phyloP scores from a whole-genome alignment of 129 eudicot species.

The Oenanthe sinensis region DNA sequence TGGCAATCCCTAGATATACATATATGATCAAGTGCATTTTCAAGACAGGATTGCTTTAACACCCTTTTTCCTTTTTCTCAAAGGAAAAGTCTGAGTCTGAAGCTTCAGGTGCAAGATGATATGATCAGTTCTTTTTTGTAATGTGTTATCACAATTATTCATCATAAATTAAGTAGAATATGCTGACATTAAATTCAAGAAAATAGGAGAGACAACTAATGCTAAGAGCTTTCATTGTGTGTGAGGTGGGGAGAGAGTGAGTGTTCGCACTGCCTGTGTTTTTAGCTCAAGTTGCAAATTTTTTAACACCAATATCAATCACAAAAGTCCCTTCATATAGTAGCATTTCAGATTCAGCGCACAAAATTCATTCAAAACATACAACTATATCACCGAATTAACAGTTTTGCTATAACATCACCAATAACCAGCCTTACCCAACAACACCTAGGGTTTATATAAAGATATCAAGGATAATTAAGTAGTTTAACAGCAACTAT shows the following conservation, averaged over 20 bases:
- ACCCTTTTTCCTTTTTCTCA: neutral
- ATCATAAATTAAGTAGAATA: neutral
- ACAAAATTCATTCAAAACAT: neutral
- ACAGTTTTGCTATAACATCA: neutral
- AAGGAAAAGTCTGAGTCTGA: neutral
- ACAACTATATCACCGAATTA: neutral
- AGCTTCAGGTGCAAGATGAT: neutral
- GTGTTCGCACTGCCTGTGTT: no score
- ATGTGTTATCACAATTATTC: neutral
- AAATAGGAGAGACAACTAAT: neutral
- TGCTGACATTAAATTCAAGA: neutral
- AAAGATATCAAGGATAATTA: neutral
- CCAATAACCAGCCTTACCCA: neutral
- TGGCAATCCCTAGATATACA: neutral
- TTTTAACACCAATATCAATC: neutral
- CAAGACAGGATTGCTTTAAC: neutral
- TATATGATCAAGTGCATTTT: neutral
- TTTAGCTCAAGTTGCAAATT: neutral
- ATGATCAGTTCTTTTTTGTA: neutral
- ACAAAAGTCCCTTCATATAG: neutral
- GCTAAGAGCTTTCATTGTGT: no score
- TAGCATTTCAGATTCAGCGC: neutral
- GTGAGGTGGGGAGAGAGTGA: no score
- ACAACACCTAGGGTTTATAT: neutral
- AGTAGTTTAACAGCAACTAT: neutral